phyloP scores from a whole-genome alignment of 2,329 filamentous ascomycete genomes.

The Talaromyces pinophilus region DNA sequence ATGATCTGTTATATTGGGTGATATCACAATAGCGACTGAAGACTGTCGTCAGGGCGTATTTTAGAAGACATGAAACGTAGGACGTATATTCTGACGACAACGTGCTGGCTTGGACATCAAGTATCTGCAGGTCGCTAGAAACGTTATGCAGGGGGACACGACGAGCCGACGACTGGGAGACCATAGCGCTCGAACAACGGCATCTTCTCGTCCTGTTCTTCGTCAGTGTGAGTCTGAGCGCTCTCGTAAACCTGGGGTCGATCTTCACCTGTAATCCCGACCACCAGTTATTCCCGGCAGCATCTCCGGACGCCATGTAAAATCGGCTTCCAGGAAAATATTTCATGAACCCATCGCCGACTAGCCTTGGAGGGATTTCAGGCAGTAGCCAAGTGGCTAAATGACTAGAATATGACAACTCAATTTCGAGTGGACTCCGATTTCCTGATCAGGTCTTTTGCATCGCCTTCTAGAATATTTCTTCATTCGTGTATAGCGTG shows the following conservation, averaged over 20 bases:
- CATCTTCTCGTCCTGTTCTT: background rate
- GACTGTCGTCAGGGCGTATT: background rate
- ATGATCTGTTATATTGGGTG: slow-evolving; percentile 2
- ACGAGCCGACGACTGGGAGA: background rate
- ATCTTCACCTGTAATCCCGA: background rate
- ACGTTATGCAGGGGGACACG: background rate
- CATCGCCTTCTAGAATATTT: slow-evolving; percentile 9
- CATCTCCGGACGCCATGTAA: background rate
- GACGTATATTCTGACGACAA: background rate
- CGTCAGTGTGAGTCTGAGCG: background rate
- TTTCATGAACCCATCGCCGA: background rate
- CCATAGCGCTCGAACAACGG: background rate
- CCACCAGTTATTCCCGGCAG: background rate
- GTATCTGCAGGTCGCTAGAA: slow-evolving; percentile 2
- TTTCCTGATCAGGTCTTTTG: background rate
- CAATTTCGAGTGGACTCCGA: background rate
- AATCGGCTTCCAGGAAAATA: too few relatives aligned
- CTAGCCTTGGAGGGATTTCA: background rate
- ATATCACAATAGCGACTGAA: background rate
- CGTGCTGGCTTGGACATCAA: background rate
- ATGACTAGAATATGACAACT: background rate
- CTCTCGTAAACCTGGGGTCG: background rate
- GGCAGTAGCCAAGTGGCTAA: background rate
- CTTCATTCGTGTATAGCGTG: background rate
- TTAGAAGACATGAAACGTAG: background rate